Conservation (phyloP, 768 basidiomycete genomes). For the Dioszegia aurantiaca region DNA sequence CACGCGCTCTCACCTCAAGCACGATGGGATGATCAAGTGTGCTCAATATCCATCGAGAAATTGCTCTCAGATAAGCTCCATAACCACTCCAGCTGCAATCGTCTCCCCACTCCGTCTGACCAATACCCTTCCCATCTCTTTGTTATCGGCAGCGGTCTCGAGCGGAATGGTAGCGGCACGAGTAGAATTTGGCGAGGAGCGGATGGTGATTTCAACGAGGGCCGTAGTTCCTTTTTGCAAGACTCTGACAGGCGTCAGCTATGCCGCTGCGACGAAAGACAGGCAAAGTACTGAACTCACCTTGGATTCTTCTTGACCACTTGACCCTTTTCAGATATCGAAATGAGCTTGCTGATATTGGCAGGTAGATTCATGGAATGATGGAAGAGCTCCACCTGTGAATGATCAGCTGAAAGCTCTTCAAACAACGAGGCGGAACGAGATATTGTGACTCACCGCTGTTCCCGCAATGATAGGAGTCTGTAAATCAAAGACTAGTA, state of each 20-base stretch:
- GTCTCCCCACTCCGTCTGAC: slow-evolving; percentile 88
- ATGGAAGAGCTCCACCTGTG: slow-evolving; percentile 86
- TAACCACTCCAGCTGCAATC: slow-evolving; percentile 73
- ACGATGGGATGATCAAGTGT: too few species aligned
- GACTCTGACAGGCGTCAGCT: slow-evolving; percentile 59
- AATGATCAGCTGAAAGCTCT: neutral
- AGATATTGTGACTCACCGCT: slow-evolving; percentile 59
- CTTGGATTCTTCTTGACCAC: slow-evolving; percentile 76
- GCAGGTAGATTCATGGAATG: slow-evolving; percentile 91
- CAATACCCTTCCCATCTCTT: slow-evolving; percentile 92
- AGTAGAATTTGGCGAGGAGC: slow-evolving; percentile 58
- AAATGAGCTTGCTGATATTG: slow-evolving; percentile 73
- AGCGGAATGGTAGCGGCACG: slow-evolving; percentile 68
- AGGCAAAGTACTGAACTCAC: slow-evolving; percentile 54
- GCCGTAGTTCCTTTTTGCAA: slow-evolving; percentile 81
- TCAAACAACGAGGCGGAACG: slow-evolving; percentile 9
- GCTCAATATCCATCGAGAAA: too few species aligned
- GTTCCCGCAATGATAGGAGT: slow-evolving; percentile 83
- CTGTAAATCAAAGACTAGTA: slow-evolving; percentile 90
- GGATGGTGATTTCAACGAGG: slow-evolving; percentile 75
- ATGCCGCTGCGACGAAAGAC: neutral
- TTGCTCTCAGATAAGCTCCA: slow-evolving; percentile 14
- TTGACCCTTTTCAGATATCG: slow-evolving; percentile 75
- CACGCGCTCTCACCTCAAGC: too few species aligned
- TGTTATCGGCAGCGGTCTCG: slow-evolving; percentile 80